Evolutionary conservation across 495 filamentous ascomycete genomes (phyloP).

Genomic region (Talaromyces wortmannii): DNA sequence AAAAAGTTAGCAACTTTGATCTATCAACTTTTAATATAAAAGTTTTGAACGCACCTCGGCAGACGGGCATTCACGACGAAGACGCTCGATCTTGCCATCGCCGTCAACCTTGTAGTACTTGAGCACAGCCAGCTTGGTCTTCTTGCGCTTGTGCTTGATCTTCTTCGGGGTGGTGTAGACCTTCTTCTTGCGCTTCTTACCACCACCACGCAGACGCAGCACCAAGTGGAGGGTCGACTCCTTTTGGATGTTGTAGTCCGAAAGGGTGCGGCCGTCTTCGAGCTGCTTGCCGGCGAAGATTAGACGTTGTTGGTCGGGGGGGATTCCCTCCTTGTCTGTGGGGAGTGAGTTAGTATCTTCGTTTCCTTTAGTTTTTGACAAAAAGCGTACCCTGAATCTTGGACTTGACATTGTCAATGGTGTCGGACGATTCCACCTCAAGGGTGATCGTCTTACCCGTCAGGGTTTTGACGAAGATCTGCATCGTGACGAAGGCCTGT

Average conservation of each 20-base stretch:
- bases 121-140: slow-evolving; percentile 98
- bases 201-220: slow-evolving; percentile 91
- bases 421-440: slow-evolving; percentile 99
- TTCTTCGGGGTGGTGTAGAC: slow-evolving; percentile 99
- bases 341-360: background rate
- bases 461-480: slow-evolving; percentile 99
- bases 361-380: too few species aligned
- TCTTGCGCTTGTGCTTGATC: slow-evolving; percentile 99
- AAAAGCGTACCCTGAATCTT: slow-evolving; percentile 60
- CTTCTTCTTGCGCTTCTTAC: slow-evolving; percentile 99
- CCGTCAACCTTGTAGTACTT: slow-evolving; percentile 99
- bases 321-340: slow-evolving; percentile 98
- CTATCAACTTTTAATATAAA: background rate
- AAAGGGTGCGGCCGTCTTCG: slow-evolving; percentile 97
- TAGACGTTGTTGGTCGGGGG: slow-evolving; percentile 98
- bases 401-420: slow-evolving; percentile 99
- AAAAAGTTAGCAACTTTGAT: slow-evolving; percentile 20
- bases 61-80: slow-evolving; percentile 91
- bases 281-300: slow-evolving; percentile 99
- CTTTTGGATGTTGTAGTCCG: slow-evolving; percentile 99
- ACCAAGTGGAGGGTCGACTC: slow-evolving; percentile 98
- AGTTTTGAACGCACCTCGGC: slow-evolving; percentile 65
- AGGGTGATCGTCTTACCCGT: slow-evolving; percentile 99
- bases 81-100: slow-evolving; percentile 99
- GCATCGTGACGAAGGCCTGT: slow-evolving; percentile 66